Percentiles rank a stretch among this genome's conserved stretches.
Evolutionary conservation across 2,329 filamentous ascomycete genomes (phyloP).

Genomic region (Epichloe glyceriae): DNA sequence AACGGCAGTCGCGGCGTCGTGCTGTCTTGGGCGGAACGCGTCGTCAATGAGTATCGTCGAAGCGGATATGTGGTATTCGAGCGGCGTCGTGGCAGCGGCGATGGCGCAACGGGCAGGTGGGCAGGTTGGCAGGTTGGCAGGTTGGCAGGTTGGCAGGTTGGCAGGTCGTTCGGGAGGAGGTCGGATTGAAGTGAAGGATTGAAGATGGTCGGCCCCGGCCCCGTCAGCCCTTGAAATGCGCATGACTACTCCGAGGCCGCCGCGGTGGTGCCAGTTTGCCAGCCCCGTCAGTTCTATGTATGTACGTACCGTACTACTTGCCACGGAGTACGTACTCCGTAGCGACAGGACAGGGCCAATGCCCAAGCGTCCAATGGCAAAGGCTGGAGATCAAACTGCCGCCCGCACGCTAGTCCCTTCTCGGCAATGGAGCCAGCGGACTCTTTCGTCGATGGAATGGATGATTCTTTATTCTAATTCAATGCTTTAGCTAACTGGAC

Average conservation of each 20-base stretch:
- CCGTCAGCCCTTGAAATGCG: neutral
- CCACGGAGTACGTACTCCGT: no score
- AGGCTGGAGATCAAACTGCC: neutral
- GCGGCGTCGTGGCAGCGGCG: neutral
- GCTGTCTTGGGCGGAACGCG: neutral
- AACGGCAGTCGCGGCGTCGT: neutral
- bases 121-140: no score
- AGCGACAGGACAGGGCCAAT: no score
- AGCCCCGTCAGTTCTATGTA: no score
- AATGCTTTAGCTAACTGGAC: no score
- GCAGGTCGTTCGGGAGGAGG: neutral
- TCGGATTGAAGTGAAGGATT: neutral
- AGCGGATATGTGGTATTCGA: neutral
- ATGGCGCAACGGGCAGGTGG: neutral
- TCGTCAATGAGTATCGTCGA: neutral
- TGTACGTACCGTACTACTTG: no score
- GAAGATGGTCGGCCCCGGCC: constrained; percentile 1
- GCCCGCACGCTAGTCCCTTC: constrained; percentile 1
- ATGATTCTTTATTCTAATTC: neutral
- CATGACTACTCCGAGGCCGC: neutral
- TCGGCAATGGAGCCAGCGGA: neutral
- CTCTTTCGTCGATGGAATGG: no score
- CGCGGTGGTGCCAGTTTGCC: no score
- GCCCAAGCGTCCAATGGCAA: neutral
- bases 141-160: no score